Percentiles rank a stretch among this genome's conserved stretches.
phyloP scores from a whole-genome alignment of 1,284 basidiomycete species.

The Cryptococcus floricola region DNA sequence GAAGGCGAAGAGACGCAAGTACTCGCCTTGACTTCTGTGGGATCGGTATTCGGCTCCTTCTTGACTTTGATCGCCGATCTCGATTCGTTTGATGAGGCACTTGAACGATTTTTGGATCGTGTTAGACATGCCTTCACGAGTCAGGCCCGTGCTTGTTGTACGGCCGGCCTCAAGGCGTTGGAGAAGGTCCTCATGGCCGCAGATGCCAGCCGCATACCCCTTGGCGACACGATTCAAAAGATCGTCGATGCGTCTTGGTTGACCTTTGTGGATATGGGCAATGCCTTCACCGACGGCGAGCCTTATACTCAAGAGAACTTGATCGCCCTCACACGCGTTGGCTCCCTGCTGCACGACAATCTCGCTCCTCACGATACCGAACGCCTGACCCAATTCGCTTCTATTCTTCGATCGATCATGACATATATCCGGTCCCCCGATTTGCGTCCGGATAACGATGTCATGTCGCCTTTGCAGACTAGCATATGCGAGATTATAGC shows the following conservation, averaged over 20 bases:
- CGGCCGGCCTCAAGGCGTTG: constrained; percentile 73
- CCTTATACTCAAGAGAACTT: constrained; percentile 84
- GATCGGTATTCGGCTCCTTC: constrained; percentile 77
- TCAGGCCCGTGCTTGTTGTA: constrained; percentile 66
- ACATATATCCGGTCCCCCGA: constrained; percentile 79
- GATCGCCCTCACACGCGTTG: constrained; percentile 54
- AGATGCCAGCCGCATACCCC: constrained; percentile 43
- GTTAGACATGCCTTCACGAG: constrained; percentile 65
- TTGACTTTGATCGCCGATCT: constrained; percentile 69
- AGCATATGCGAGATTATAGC: constrained; percentile 68
- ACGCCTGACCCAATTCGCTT: constrained; percentile 65
- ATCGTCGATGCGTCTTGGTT: constrained; percentile 61
- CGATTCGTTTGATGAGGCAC: constrained; percentile 64
- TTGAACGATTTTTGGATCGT: constrained; percentile 66
- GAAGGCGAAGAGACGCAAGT: constrained; percentile 78
- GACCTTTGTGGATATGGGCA: constrained; percentile 66
- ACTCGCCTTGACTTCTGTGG: constrained; percentile 77
- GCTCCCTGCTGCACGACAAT: constrained; percentile 27
- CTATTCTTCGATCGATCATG: constrained; percentile 72
- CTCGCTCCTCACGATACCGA: constrained; percentile 56
- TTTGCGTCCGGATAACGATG: constrained; percentile 80
- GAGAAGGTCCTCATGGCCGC: constrained; percentile 68
- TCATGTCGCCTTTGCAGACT: constrained; percentile 74
- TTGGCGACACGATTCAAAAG: constrained; percentile 44
- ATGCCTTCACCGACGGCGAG: constrained; percentile 48